Evolutionary conservation across 768 basidiomycete species (phyloP), one percentile per base, ranked within the genome.

Genomic region (Glaciozyma antarctica): DNA sequence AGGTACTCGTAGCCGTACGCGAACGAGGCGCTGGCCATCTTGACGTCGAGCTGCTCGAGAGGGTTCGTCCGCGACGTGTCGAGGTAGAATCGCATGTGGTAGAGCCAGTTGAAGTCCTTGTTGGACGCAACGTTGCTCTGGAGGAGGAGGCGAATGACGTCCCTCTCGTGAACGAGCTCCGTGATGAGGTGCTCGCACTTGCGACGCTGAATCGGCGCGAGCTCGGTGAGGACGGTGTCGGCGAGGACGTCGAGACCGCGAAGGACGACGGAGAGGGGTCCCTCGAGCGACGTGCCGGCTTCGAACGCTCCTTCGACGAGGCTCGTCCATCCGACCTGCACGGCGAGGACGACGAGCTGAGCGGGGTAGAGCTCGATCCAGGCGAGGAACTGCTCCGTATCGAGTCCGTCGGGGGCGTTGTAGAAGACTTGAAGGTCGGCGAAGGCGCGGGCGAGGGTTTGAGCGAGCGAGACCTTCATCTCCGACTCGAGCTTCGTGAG

Each of bases 171-270:
- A 47, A 98, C 95, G 19, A 99, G 84, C 76, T 99, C 95, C 0
- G 94, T 98, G 79, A 99, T 97, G 69, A 99, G 84, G 73, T 98
- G 93, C 72, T 99, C 95, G 80, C 92, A 93, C 78, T 99, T 99
- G 70, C 89, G 86, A 63, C 95, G 88, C n/a, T 91, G 92, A 52
- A 91, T 88, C 22, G 88, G 84, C 49, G 79, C 81, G 43, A 98
- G 84, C 72, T 98, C 93, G 59, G 86, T 87, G 44, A 99, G 80
- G 44, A 99, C 95, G 52, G 97, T 87, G 73, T 97, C 93, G 13
- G 95, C 94, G n/a, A 99, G 85, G 45, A 95, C 82, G 75, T 97
- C 94, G 44, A 99, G 82, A 24, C 88, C 87, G 75, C 88, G 85
- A 47, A 82, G 81, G 43, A 95, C 82, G 16, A 86, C 87, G 57